phyloP scores from a whole-genome alignment of 768 basidiomycete species.

The Macrolepiota dolichaula region DNA sequence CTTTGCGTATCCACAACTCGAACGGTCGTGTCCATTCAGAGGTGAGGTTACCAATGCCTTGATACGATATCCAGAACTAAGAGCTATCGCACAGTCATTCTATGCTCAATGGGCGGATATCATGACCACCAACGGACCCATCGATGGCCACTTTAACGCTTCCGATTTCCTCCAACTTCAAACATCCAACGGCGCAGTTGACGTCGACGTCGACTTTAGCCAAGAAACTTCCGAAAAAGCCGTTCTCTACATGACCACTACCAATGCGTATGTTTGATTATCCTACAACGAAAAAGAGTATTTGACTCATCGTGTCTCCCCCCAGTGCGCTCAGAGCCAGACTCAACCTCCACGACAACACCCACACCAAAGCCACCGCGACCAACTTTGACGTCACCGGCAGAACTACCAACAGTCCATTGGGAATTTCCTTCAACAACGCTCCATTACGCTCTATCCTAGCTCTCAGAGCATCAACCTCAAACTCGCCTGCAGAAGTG shows the following conservation, averaged over 20 bases:
- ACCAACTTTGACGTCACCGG: neutral
- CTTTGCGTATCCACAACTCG: neutral
- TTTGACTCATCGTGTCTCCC: neutral
- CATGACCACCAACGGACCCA: neutral
- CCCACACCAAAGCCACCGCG: neutral
- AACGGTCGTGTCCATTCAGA: constrained; percentile 3
- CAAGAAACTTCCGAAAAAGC: neutral
- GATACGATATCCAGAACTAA: neutral
- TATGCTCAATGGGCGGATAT: constrained; percentile 4
- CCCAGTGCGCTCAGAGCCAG: constrained; percentile 2
- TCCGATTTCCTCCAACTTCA: constrained; percentile 1
- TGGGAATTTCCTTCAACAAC: constrained; percentile 1
- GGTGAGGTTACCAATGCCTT: neutral
- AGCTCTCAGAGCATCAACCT: neutral
- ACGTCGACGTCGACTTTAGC: constrained; percentile 7
- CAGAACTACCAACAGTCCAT: neutral
- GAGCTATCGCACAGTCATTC: neutral
- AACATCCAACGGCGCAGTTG: constrained; percentile 1
- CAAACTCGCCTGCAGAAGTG: constrained; percentile 6
- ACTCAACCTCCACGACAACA: constrained; percentile 1
- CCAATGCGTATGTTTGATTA: neutral
- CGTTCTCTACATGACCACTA: neutral
- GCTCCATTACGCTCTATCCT: constrained; percentile 1
- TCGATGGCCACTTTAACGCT: constrained; percentile 2
- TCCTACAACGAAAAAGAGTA: neutral